A percentile compares a stretch with the other conserved stretches of the same genome.
Conservation (phyloP, 2,329 filamentous ascomycete species). For the Calycina marina region DNA sequence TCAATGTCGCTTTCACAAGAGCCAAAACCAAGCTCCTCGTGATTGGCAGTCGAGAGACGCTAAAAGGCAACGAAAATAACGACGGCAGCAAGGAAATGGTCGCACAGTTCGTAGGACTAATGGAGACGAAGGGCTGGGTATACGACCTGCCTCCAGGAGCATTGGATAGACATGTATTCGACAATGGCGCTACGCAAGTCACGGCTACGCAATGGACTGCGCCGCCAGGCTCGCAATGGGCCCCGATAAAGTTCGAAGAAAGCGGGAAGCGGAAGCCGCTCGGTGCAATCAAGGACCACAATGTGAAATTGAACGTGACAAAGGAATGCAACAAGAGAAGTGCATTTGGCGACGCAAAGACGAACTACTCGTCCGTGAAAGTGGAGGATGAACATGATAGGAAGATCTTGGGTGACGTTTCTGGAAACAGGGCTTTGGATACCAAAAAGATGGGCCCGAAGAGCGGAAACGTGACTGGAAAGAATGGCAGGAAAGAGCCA, state of each 20-base stretch:
- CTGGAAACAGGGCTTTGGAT: no score
- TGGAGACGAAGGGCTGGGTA: constrained; percentile 67
- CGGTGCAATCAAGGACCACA: no score
- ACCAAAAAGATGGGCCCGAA: no score
- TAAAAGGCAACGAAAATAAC: constrained; percentile 46
- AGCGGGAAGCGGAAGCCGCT: not conserved
- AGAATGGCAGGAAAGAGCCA: no score
- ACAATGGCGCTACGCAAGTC: not conserved
- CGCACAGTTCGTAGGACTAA: constrained; percentile 57
- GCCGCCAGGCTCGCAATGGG: no score
- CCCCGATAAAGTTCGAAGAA: no score
- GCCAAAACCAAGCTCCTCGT: constrained; percentile 87
- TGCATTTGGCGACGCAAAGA: not conserved
- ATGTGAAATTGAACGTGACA: no score
- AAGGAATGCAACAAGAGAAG: no score
- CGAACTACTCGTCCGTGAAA: no score
- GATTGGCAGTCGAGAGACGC: constrained; percentile 65
- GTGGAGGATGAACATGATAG: not conserved
- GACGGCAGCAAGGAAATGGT: constrained; percentile 66
- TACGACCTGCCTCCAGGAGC: constrained; percentile 55
- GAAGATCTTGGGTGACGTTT: not conserved
- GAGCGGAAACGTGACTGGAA: no score
- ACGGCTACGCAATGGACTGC: not conserved
- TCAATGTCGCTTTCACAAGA: constrained; percentile 91
- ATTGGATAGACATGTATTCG: constrained; percentile 41